Evolutionary conservation across 768 basidiomycete species (phyloP).

Genomic region (Tulasnella sp.): DNA sequence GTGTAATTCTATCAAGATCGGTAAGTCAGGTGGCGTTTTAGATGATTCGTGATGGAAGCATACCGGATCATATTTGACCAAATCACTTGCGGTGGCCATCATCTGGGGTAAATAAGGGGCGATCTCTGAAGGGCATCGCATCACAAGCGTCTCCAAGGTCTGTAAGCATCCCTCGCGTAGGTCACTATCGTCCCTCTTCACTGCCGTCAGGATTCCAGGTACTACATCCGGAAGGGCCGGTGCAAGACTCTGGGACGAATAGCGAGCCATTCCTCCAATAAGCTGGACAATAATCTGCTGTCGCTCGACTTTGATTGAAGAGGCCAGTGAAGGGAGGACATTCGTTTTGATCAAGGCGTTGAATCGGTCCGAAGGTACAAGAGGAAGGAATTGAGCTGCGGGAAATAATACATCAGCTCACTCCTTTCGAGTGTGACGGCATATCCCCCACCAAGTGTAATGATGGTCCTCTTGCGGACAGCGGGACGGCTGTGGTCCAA

Average conservation of each 20-base stretch:
- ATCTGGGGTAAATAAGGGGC: conserved; percentile 63
- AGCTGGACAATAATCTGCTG: conserved; percentile 73
- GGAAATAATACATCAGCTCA: background rate
- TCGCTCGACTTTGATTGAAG: conserved; percentile 51
- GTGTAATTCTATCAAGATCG: conserved; percentile 55
- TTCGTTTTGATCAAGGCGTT: conserved; percentile 49
- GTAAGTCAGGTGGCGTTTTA: conserved; percentile 14
- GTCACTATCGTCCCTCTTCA: conserved; percentile 73
- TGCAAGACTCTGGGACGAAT: conserved; percentile 60
- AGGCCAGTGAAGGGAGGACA: conserved; percentile 51
- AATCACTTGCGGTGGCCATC: conserved; percentile 60
- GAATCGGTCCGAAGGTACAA: conserved; percentile 57
- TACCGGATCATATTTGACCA: conserved; percentile 92
- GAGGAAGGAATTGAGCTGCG: conserved; percentile 67
- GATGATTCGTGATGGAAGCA: conserved; percentile 27
- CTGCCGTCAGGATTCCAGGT: conserved; percentile 60
- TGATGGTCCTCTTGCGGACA: conserved; percentile 87
- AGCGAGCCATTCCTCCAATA: conserved; percentile 68
- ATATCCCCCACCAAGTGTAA: conserved; percentile 43
- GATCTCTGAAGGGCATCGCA: conserved; percentile 78
- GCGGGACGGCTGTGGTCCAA: conserved; percentile 71
- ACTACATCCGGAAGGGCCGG: conserved; percentile 55
- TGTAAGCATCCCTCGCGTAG: conserved; percentile 72
- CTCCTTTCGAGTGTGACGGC: background rate
- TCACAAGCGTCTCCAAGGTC: conserved; percentile 78